Evolutionary conservation across 768 basidiomycete species (phyloP), one percentile per base, ranked within the genome.

Genomic region (Lentinus brumalis): DNA sequence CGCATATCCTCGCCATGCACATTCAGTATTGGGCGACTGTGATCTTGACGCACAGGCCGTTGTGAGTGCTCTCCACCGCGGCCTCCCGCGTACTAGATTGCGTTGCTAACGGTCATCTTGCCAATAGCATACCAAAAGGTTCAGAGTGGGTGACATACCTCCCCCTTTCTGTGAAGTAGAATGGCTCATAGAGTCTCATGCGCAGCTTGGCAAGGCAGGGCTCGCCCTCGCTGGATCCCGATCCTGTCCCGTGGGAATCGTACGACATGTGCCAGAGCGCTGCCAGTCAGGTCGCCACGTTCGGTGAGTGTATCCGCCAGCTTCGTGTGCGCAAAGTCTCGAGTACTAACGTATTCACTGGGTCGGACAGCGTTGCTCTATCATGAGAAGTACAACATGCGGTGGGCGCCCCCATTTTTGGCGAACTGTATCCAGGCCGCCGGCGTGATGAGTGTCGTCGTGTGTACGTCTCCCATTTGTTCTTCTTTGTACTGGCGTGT

Each of bases 261-360:
- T 88, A 91, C 61, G 91, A 92, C 67, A 76, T 91, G 16, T 87
- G 89, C n/a, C 88, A 90, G 72, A 77, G 83, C 51, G 91, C 91
- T 47, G 91, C 91, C 30, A 83, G 80, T 49, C 87, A 89, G 64
- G 76, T 92, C 50, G 85, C 85, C 60, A 77, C 84, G 4, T 82
- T 87, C 63, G 83, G 91, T 89, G 63, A n/a, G 73, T 66, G 42
- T 11, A 10, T 16, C 16, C 49, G 47, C 29, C 31, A 54, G 12
- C 18, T 38, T 2, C 18, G 53, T 31, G 32, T 11, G 9, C 16
- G 12, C 29, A 12, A 11, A 21, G 29, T 45, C 5, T 2, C 14
- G 29, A n/a, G 8, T 8, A 45, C 38, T 35, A 31, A 9, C n/a
- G 8, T 14, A 38, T 29, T 11, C 31, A 55, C 18, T 31, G 5